A percentile compares a stretch with the other conserved stretches of the same genome.
Conservation (phyloP, 2,329 filamentous ascomycete genomes). For the Cytospora chrysosperma region DNA sequence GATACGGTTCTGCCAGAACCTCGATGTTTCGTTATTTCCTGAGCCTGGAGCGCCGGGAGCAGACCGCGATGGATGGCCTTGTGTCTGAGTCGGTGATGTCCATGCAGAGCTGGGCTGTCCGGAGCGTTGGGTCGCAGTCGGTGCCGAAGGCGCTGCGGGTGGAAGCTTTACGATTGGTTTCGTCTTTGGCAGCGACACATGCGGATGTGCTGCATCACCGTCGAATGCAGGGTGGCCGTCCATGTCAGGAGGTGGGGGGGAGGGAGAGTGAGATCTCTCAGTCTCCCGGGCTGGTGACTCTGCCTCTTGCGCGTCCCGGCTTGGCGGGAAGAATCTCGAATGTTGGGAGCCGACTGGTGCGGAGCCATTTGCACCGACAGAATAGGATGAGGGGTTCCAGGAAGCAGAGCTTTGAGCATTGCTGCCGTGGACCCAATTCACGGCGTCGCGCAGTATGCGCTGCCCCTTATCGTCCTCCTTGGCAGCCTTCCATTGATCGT, state of each 20-base stretch:
- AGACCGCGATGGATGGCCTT: conserved; percentile 33
- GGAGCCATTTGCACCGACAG: conserved; percentile 5
- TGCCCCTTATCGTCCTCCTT: conserved; percentile 37
- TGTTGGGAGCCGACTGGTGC: conserved; percentile 16
- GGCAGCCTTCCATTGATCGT: conserved; percentile 53
- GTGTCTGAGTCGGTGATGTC: conserved; percentile 34
- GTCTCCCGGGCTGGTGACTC: conserved; percentile 34
- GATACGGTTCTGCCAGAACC: conserved; percentile 72
- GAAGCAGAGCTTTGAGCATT: conserved; percentile 24
- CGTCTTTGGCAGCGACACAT: conserved; percentile 67
- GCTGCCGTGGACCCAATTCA: conserved; percentile 32
- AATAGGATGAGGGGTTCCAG: conserved; percentile 9
- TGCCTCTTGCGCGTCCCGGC: conserved; percentile 23
- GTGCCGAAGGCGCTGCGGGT: conserved; percentile 48
- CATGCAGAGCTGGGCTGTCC: conserved; percentile 36
- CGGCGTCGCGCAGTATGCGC: conserved; percentile 32
- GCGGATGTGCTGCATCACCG: conserved; percentile 62
- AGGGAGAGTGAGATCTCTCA: conserved; percentile 56
- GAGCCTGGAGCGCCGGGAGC: conserved; percentile 25
- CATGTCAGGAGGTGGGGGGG: conserved; percentile 70
- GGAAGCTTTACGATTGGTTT: conserved; percentile 80
- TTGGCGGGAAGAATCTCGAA: conserved; percentile 63
- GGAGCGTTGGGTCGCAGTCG: conserved; percentile 31
- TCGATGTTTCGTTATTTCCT: conserved; percentile 22
- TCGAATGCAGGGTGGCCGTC: conserved; percentile 71